Percentiles rank a stretch among this genome's conserved stretches.
Evolutionary conservation across 2,329 filamentous ascomycete species (phyloP).

Genomic region (Venturia aucupariae): DNA sequence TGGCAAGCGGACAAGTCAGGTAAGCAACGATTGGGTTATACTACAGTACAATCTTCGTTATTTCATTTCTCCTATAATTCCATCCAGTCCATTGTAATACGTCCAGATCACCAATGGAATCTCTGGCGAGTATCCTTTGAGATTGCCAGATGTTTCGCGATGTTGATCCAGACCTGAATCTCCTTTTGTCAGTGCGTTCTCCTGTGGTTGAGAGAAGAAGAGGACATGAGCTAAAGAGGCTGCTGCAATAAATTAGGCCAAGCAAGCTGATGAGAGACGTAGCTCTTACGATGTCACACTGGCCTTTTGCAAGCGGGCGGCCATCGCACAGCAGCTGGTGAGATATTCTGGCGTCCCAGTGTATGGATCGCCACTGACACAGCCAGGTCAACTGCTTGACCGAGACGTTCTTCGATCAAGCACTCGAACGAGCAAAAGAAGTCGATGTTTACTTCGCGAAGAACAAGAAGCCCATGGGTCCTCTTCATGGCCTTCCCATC

Average conservation of each 20-base stretch:
- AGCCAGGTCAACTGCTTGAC: conserved; percentile 28
- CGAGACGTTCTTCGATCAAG: conserved; percentile 36
- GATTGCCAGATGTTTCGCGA: too few relatives aligned
- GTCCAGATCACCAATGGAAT: too few relatives aligned
- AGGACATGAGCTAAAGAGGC: too few relatives aligned
- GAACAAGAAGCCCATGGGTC: conserved; percentile 37
- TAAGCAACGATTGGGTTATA: conserved; percentile 14
- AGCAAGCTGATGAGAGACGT: background rate
- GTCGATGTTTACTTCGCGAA: conserved; percentile 30
- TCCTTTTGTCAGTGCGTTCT: too few relatives aligned
- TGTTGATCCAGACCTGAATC: too few relatives aligned
- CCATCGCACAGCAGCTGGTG: conserved; percentile 50
- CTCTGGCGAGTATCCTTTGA: too few relatives aligned
- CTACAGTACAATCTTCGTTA: too few relatives aligned
- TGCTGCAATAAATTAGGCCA: background rate
- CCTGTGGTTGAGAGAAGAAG: too few relatives aligned
- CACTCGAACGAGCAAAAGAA: conserved; percentile 28
- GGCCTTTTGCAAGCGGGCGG: conserved; percentile 46
- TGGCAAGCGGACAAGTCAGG: conserved; percentile 20
- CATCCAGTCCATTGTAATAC: too few relatives aligned
- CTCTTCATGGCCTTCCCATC: conserved; percentile 46
- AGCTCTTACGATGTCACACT: conserved; percentile 34
- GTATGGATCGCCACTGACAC: background rate
- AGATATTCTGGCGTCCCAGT: background rate
- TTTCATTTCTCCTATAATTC: too few relatives aligned